Percentiles rank a stretch among this genome's conserved stretches.
These are phyloP conservation scores for Fusarium sp. DNA, from an alignment of 2,329 filamentous ascomycete species.

Conservation along the genomic window DNA sequence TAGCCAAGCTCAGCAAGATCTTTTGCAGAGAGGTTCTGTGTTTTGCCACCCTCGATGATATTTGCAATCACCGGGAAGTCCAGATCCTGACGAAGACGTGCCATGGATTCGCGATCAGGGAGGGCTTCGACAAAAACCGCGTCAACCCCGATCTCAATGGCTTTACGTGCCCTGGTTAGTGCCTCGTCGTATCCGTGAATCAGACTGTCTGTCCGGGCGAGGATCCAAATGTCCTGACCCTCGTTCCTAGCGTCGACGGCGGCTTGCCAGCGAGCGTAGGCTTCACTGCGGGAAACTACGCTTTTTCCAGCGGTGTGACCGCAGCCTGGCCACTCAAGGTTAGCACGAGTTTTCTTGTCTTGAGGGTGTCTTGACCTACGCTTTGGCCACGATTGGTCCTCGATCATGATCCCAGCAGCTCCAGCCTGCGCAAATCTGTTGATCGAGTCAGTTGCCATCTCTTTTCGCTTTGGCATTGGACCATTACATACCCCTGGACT, in stretches of 20 bases:
- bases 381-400: constrained; percentile 63
- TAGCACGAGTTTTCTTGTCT: accelerated
- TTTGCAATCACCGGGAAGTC: constrained; percentile 57
- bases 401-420: constrained; percentile 56
- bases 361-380: constrained; percentile 45
- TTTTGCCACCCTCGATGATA: constrained; percentile 51
- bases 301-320: constrained; percentile 59
- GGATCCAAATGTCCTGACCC: constrained; percentile 58
- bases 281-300: constrained; percentile 58
- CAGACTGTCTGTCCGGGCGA: constrained; percentile 58
- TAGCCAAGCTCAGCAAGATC: constrained; percentile 54
- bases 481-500: constrained; percentile 48
- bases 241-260: constrained; percentile 59
- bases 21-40: constrained; percentile 50
- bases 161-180: constrained; percentile 54
- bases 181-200: constrained; percentile 59
- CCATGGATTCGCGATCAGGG: constrained; percentile 57
- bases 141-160: constrained; percentile 58
- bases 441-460: neutral
- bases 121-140: constrained; percentile 58
- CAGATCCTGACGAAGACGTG: constrained; percentile 51
- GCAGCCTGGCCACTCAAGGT: constrained; percentile 27
- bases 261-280: constrained; percentile 59
- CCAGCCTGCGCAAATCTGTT: constrained; percentile 55
- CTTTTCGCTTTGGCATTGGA: accelerated